Evolutionary conservation across 805 yeast genomes (phyloP).

Genomic region (Diddensiella santjacobensis): DNA sequence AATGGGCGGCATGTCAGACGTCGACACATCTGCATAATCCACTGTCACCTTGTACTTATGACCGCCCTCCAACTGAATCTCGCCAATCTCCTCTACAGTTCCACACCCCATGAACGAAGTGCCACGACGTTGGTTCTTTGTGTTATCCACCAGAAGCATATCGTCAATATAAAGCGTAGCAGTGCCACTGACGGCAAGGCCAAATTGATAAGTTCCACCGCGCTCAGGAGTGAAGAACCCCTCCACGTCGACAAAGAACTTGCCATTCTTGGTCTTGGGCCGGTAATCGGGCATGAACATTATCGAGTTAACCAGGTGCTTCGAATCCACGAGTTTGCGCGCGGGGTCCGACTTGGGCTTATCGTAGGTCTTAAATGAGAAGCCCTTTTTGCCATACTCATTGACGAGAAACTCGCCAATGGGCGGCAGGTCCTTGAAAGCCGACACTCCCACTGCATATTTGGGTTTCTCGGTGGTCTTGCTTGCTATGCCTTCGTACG

Average conservation of each 20-base stretch:
- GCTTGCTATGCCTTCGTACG: conserved; percentile 43
- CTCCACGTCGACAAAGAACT: conserved; percentile 44
- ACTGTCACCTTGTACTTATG: conserved; percentile 43
- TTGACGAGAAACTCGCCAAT: conserved; percentile 26
- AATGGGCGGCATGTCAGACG: conserved; percentile 26
- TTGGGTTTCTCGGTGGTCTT: conserved; percentile 27
- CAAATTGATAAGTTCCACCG: conserved; percentile 49
- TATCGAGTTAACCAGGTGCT: conserved; percentile 11
- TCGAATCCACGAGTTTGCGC: conserved; percentile 17
- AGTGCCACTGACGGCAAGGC: conserved; percentile 51
- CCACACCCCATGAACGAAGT: conserved; percentile 52
- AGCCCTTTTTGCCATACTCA: conserved; percentile 15
- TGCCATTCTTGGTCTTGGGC: conserved; percentile 10
- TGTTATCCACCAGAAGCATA: conserved; percentile 52
- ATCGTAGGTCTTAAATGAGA: conserved; percentile 9
- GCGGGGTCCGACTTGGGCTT: conserved; percentile 1
- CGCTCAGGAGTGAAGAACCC: conserved; percentile 46
- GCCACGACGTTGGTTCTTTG: conserved; percentile 48
- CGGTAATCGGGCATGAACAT: conserved; percentile 20
- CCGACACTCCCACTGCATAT: conserved; percentile 38
- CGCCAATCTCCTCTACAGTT: conserved; percentile 46
- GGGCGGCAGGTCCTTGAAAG: conserved; percentile 37
- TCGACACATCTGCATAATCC: conserved; percentile 50
- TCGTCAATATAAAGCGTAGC: conserved; percentile 53
- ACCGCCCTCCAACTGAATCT: conserved; percentile 42